Conservation (phyloP, 805 yeast genomes). For the Gaillardinia entomophila region DNA sequence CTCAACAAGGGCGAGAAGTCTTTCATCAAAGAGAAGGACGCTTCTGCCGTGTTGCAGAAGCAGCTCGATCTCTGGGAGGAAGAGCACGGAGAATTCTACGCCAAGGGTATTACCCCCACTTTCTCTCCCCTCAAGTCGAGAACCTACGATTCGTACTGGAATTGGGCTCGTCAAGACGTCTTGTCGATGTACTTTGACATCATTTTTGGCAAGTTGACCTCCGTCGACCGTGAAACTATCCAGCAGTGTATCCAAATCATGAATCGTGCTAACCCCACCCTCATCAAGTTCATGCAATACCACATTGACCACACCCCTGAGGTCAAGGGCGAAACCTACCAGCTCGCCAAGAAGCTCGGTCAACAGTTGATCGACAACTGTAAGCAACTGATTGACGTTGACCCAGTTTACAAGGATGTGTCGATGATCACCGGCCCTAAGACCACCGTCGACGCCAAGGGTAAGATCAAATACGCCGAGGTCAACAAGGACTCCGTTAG, state of each 20-base stretch:
- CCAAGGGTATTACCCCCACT: slow-evolving; percentile 83
- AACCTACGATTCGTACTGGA: slow-evolving; percentile 96
- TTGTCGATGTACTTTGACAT: slow-evolving; percentile 91
- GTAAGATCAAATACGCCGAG: slow-evolving; percentile 81
- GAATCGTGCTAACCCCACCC: slow-evolving; percentile 93
- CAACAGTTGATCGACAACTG: slow-evolving; percentile 94
- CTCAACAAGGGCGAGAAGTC: slow-evolving; percentile 87
- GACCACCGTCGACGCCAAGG: slow-evolving; percentile 81
- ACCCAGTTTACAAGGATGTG: slow-evolving; percentile 95
- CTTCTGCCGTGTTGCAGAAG: slow-evolving; percentile 73
- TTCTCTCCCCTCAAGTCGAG: slow-evolving; percentile 93
- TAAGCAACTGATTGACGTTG: slow-evolving; percentile 69
- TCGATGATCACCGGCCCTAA: slow-evolving; percentile 93
- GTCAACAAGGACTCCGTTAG: slow-evolving; percentile 85
- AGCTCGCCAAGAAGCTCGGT: slow-evolving; percentile 84
- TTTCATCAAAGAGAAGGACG: slow-evolving; percentile 76
- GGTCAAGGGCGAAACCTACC: slow-evolving; percentile 84
- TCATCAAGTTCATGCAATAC: slow-evolving; percentile 96
- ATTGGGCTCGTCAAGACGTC: slow-evolving; percentile 99
- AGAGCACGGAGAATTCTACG: slow-evolving; percentile 83
- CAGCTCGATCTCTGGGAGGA: slow-evolving; percentile 89
- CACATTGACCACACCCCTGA: slow-evolving; percentile 76
- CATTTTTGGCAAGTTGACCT: slow-evolving; percentile 85
- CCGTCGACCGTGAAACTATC: slow-evolving; percentile 93
- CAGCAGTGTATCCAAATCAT: slow-evolving; percentile 94